These are phyloP conservation scores for Lyophyllum atratum DNA, from an alignment of 768 basidiomycete species.

Conservation along the genomic window DNA sequence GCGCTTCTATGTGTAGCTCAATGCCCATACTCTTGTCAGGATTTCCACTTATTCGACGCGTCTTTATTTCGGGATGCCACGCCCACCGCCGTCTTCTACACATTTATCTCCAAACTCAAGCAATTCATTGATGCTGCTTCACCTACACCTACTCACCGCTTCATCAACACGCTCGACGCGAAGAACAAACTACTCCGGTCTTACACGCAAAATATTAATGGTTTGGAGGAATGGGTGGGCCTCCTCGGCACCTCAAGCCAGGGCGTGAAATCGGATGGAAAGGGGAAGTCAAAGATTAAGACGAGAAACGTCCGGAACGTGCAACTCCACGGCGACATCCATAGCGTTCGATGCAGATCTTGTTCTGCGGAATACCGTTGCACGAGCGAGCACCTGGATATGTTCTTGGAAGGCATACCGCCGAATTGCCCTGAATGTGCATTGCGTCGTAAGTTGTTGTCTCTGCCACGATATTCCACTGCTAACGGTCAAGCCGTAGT, in stretches of 20 bases:
- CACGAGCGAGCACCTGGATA: slow-evolving; percentile 55
- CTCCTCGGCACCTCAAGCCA: slow-evolving; percentile 67
- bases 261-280: slow-evolving; percentile 48
- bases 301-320: slow-evolving; percentile 82
- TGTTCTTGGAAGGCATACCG: slow-evolving; percentile 70
- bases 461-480: neutral
- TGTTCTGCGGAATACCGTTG: slow-evolving; percentile 84
- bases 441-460: slow-evolving; percentile 67
- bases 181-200: slow-evolving; percentile 86
- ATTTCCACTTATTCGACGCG: slow-evolving; percentile 97
- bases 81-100: slow-evolving; percentile 89
- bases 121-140: slow-evolving; percentile 75
- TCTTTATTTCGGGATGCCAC: slow-evolving; percentile 84
- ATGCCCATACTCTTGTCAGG: slow-evolving; percentile 48
- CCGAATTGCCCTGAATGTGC: slow-evolving; percentile 89
- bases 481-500: slow-evolving; percentile 39
- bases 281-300: slow-evolving; percentile 69
- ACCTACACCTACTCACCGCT: slow-evolving; percentile 86
- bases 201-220: slow-evolving; percentile 99
- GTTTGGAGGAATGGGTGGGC: slow-evolving; percentile 82
- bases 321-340: slow-evolving; percentile 93
- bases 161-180: slow-evolving; percentile 80
- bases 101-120: slow-evolving; percentile 92
- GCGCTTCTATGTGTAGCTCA: neutral
- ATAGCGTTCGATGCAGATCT: slow-evolving; percentile 83